A percentile compares a stretch with the other conserved stretches of the same genome.
Conservation (phyloP, 768 basidiomycete genomes). For the Hypholoma sublateritium region DNA sequence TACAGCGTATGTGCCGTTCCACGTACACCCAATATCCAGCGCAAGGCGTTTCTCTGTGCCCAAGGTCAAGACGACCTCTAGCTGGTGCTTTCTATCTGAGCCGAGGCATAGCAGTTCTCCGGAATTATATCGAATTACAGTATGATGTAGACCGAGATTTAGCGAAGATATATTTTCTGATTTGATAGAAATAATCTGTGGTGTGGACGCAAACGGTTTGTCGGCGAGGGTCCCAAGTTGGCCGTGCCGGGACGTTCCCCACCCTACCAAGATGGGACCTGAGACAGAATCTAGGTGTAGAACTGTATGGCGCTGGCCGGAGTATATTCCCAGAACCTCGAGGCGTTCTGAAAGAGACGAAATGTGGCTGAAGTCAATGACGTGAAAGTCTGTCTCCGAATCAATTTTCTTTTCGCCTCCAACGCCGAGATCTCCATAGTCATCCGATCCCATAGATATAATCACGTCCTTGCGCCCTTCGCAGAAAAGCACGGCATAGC, state of each 20-base stretch:
- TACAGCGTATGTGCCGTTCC: slow-evolving; percentile 74
- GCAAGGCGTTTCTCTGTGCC: slow-evolving; percentile 21
- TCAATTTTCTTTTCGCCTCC: slow-evolving; percentile 29
- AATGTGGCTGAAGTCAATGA: slow-evolving; percentile 44
- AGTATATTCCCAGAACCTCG: slow-evolving; percentile 43
- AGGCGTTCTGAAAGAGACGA: slow-evolving; percentile 12
- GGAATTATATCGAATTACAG: slow-evolving; percentile 55
- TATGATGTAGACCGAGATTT: slow-evolving; percentile 44
- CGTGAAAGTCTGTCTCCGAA: slow-evolving; percentile 29
- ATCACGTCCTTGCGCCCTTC: slow-evolving; percentile 47
- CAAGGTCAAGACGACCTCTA: slow-evolving; percentile 33
- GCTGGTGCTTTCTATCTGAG: slow-evolving; percentile 70
- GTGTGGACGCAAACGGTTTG: slow-evolving; percentile 29
- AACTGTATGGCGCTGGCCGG: slow-evolving; percentile 77
- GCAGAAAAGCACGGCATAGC: slow-evolving; percentile 62
- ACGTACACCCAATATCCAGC: slow-evolving; percentile 56
- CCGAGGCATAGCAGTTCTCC: slow-evolving; percentile 58
- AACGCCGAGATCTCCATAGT: slow-evolving; percentile 78
- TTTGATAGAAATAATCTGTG: slow-evolving; percentile 32
- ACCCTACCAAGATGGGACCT: slow-evolving; percentile 53
- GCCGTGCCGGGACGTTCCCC: slow-evolving; percentile 85
- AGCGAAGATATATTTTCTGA: slow-evolving; percentile 30
- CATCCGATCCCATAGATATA: slow-evolving; percentile 81
- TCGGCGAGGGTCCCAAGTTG: slow-evolving; percentile 59
- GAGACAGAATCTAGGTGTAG: slow-evolving; percentile 35